These are phyloP conservation scores for Neurospora sp. DNA, from an alignment of 495 filamentous ascomycete species.

Conservation along the genomic window DNA sequence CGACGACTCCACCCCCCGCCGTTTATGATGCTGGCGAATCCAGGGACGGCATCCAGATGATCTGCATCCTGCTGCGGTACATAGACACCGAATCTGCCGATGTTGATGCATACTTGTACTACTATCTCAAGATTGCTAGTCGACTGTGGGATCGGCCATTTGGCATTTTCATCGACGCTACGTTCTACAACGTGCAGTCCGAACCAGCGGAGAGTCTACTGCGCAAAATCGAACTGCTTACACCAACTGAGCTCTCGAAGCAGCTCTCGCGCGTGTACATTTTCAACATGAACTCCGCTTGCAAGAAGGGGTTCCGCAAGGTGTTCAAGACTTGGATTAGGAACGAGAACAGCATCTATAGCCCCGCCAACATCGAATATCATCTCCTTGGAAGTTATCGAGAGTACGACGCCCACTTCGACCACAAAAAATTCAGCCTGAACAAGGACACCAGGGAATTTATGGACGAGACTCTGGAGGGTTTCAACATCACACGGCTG, in stretches of 20 bases:
- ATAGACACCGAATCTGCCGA: constrained; percentile 51
- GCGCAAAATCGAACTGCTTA: constrained; percentile 45
- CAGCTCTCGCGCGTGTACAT: constrained; percentile 49
- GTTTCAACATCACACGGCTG: constrained; percentile 53
- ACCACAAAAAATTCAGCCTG: constrained; percentile 50
- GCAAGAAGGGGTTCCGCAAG: constrained; percentile 51
- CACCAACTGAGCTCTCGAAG: constrained; percentile 46
- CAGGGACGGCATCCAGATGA: constrained; percentile 56
- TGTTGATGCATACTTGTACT: constrained; percentile 51
- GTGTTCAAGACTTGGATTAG: constrained; percentile 45
- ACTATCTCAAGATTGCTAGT: constrained; percentile 58
- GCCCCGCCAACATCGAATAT: constrained; percentile 51
- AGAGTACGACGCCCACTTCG: constrained; percentile 55
- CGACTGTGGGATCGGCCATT: constrained; percentile 58
- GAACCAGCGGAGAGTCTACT: constrained; percentile 52
- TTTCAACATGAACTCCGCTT: constrained; percentile 62
- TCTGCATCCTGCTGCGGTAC: constrained; percentile 55
- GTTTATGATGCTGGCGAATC: constrained; percentile 61
- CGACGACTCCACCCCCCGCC: constrained; percentile 43
- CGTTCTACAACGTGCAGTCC: constrained; percentile 51
- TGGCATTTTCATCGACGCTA: constrained; percentile 54
- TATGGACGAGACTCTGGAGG: constrained; percentile 50
- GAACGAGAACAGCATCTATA: constrained; percentile 44
- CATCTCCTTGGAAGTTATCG: constrained; percentile 49
- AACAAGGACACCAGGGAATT: constrained; percentile 59